These are phyloP conservation scores for Arachis stenosperma DNA, from an alignment of 306 rosid species.

Conservation along the genomic window DNA sequence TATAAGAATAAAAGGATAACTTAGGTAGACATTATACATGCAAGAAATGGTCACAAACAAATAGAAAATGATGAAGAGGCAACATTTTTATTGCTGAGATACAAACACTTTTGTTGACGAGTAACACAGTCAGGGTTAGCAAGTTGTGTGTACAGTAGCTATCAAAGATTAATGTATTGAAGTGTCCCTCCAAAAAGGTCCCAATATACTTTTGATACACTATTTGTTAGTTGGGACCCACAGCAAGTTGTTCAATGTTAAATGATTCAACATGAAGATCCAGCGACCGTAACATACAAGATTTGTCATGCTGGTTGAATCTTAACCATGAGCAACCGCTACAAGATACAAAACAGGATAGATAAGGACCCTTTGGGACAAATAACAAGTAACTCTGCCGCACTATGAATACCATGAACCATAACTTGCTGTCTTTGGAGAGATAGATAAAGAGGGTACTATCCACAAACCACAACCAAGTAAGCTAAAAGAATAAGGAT, in stretches of 20 bases:
- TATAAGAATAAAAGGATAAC: neutral
- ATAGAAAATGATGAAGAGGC: neutral
- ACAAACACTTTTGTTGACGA: neutral
- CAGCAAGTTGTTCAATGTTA: slow-evolving; percentile 25
- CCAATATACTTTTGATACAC: slow-evolving; percentile 19
- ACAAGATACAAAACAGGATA: slow-evolving; percentile 20
- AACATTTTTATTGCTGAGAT: neutral
- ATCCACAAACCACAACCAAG: slow-evolving; percentile 37
- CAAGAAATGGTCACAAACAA: neutral
- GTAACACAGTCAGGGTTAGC: neutral
- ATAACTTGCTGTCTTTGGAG: slow-evolving; percentile 9
- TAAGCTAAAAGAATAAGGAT: slow-evolving; percentile 24
- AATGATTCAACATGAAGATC: slow-evolving; percentile 21
- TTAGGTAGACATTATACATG: neutral
- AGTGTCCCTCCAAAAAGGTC: slow-evolving; percentile 21
- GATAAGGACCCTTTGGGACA: slow-evolving; percentile 37
- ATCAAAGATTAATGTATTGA: neutral
- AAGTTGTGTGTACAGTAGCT: neutral
- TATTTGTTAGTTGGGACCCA: slow-evolving; percentile 19
- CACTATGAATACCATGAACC: slow-evolving; percentile 31
- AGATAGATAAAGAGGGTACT: slow-evolving; percentile 31
- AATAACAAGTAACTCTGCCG: neutral
- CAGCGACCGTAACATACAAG: slow-evolving; percentile 32
- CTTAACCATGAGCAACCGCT: slow-evolving; percentile 35
- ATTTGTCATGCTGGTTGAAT: slow-evolving; percentile 41